Conservation (phyloP, 768 basidiomycete species). For the Pulveroboletus ravenelii region DNA sequence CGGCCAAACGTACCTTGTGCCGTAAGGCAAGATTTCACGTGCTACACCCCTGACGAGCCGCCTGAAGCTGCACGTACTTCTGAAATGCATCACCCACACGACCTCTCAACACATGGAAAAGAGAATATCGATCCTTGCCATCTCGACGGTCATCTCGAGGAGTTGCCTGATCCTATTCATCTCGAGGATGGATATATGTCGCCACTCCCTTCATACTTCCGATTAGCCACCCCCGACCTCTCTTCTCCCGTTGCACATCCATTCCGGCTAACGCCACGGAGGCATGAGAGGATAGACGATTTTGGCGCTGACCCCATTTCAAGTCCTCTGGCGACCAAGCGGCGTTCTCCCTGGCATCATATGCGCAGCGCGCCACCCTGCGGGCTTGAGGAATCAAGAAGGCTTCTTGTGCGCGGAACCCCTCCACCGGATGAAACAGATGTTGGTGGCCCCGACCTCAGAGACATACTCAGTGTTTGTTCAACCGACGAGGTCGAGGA, state of each 20-base stretch:
- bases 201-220: constrained; percentile 51
- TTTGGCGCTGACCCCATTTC: constrained; percentile 47
- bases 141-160: constrained; percentile 39
- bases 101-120: constrained; percentile 33
- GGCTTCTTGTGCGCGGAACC: constrained; percentile 28
- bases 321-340: constrained; percentile 28
- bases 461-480: constrained; percentile 40
- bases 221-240: constrained; percentile 51
- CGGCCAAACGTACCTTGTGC: constrained; percentile 10
- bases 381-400: constrained; percentile 1
- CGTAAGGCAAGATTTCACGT: constrained; percentile 10
- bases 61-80: constrained; percentile 32
- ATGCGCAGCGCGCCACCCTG: background rate
- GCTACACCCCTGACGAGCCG: constrained; percentile 4
- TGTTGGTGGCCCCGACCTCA: constrained; percentile 41
- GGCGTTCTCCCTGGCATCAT: constrained; percentile 11
- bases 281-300: constrained; percentile 29
- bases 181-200: constrained; percentile 85
- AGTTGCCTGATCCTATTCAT: constrained; percentile 41
- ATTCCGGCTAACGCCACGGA: constrained; percentile 12
- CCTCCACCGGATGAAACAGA: constrained; percentile 19
- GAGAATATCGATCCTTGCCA: constrained; percentile 39
- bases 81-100: constrained; percentile 39
- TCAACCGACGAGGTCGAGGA: constrained; percentile 44
- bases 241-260: constrained; percentile 56